Percentiles rank a stretch among this genome's conserved stretches.
Conservation (phyloP, 2,329 filamentous ascomycete species). For the Paraphaeosphaeria sporulosa region DNA sequence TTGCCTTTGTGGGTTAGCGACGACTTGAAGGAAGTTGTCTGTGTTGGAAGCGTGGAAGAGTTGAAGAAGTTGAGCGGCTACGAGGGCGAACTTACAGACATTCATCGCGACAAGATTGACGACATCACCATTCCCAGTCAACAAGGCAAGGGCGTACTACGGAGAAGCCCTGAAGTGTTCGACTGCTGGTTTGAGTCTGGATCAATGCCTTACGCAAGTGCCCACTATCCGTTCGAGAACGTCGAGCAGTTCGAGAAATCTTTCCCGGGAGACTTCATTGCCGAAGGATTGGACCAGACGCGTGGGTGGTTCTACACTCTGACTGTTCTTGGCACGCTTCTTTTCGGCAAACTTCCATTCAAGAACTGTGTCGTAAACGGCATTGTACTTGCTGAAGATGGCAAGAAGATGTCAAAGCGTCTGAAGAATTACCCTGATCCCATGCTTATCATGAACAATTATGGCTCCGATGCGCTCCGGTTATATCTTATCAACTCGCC, state of each 20-base stretch:
- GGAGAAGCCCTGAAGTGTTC: slow-evolving; percentile 86
- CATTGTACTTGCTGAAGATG: slow-evolving; percentile 90
- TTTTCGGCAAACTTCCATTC: slow-evolving; percentile 86
- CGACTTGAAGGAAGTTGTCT: slow-evolving; percentile 85
- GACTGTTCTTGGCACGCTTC: slow-evolving; percentile 84
- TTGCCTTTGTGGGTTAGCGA: slow-evolving; percentile 92
- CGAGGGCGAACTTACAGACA: slow-evolving; percentile 79
- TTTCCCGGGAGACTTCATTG: slow-evolving; percentile 94
- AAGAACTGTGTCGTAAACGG: slow-evolving; percentile 97
- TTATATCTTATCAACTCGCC: slow-evolving; percentile 98
- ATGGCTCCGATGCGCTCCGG: slow-evolving; percentile 89
- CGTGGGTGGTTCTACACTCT: slow-evolving; percentile 97
- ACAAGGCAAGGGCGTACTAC: slow-evolving; percentile 82
- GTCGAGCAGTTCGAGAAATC: slow-evolving; percentile 78
- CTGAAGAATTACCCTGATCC: slow-evolving; percentile 97
- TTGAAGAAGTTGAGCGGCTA: slow-evolving; percentile 87
- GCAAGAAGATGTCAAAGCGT: slow-evolving; percentile 98
- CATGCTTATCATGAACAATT: slow-evolving; percentile 79
- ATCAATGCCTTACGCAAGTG: slow-evolving; percentile 91
- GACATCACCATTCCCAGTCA: slow-evolving; percentile 93
- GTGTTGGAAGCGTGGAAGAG: slow-evolving; percentile 84
- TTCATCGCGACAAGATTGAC: slow-evolving; percentile 93
- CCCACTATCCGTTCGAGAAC: slow-evolving; percentile 93
- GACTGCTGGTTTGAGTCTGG: slow-evolving; percentile 98
- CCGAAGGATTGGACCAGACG: slow-evolving; percentile 91